Conservation (phyloP, 106 monocot genomes). For the Apostasia shenzhenica region DNA sequence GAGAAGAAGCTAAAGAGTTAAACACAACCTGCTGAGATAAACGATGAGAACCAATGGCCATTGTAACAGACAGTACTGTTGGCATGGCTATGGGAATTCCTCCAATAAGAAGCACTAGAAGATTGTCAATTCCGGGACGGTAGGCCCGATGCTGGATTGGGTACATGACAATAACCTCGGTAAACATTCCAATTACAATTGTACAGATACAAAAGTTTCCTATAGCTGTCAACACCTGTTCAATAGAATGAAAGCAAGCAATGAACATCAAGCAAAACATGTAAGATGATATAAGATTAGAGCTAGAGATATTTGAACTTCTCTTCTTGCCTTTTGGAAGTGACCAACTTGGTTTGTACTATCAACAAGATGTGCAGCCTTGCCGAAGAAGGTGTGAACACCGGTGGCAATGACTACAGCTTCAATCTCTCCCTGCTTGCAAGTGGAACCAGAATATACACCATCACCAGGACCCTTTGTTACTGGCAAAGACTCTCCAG, state of each 20-base stretch:
- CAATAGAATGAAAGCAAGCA: not conserved
- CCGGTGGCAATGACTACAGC: conserved; percentile 84
- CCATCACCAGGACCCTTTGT: conserved; percentile 85
- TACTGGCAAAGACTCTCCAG: conserved; percentile 81
- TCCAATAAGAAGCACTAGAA: conserved; percentile 94
- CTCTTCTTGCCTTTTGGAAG: conserved; percentile 64
- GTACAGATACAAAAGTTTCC: conserved; percentile 98
- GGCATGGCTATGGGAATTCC: conserved; percentile 99
- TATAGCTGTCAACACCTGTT: conserved; percentile 87
- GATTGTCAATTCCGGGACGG: conserved; percentile 94
- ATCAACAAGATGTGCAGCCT: conserved; percentile 90
- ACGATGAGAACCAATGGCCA: conserved; percentile 98
- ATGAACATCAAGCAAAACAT: not conserved
- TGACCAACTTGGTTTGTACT: conserved; percentile 88
- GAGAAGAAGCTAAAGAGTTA: not conserved
- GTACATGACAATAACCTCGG: conserved; percentile 96
- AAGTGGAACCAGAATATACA: conserved; percentile 90
- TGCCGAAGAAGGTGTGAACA: conserved; percentile 89
- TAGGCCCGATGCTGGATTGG: conserved; percentile 85
- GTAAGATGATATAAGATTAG: not conserved
- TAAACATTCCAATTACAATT: conserved; percentile 79
- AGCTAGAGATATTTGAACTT: not conserved
- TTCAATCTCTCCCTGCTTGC: conserved; percentile 88
- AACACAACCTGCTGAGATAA: conserved; percentile 73
- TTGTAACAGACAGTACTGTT: conserved; percentile 96